Evolutionary conservation across 345 rosid species (phyloP).

Genomic region (Gossypium thurberi): DNA sequence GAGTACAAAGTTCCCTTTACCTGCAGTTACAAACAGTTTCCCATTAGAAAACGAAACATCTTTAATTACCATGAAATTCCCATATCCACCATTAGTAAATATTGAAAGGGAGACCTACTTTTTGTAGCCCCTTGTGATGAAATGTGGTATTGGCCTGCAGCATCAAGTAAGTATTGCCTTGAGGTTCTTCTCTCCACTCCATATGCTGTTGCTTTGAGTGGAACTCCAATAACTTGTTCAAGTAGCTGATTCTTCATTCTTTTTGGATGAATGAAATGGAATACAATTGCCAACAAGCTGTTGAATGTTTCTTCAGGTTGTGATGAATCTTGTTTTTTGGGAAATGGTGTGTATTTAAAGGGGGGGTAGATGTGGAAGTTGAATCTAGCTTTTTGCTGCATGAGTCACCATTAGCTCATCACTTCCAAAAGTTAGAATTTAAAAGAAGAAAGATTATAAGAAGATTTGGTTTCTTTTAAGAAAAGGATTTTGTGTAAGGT

Average conservation of each 20-base stretch:
- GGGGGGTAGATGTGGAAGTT: neutral
- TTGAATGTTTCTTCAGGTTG: neutral
- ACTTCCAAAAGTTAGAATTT: neutral
- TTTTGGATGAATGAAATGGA: neutral
- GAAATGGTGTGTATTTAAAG: constrained; percentile 11
- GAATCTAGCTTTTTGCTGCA: constrained; percentile 24
- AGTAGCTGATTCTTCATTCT: constrained; percentile 25
- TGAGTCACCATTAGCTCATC: constrained; percentile 31
- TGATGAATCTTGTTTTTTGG: neutral
- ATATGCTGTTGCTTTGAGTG: constrained; percentile 18
- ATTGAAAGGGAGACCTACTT: neutral
- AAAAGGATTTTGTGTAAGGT: neutral
- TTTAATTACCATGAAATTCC: neutral
- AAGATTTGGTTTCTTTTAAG: constrained; percentile 15
- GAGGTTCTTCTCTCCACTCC: constrained; percentile 27
- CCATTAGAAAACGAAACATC: neutral
- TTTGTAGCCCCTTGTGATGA: constrained; percentile 25
- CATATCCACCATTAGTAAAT: constrained; percentile 14
- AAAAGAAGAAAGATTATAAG: neutral
- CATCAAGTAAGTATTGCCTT: constrained; percentile 21
- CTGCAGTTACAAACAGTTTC: constrained; percentile 9
- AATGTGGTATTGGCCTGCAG: constrained; percentile 24
- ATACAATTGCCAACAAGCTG: neutral
- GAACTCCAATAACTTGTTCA: constrained; percentile 20
- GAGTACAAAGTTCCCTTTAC: constrained; percentile 25